A percentile compares a stretch with the other conserved stretches of the same genome.
Conservation (phyloP, 2,329 filamentous ascomycete genomes). For the Monosporascus ibericus region DNA sequence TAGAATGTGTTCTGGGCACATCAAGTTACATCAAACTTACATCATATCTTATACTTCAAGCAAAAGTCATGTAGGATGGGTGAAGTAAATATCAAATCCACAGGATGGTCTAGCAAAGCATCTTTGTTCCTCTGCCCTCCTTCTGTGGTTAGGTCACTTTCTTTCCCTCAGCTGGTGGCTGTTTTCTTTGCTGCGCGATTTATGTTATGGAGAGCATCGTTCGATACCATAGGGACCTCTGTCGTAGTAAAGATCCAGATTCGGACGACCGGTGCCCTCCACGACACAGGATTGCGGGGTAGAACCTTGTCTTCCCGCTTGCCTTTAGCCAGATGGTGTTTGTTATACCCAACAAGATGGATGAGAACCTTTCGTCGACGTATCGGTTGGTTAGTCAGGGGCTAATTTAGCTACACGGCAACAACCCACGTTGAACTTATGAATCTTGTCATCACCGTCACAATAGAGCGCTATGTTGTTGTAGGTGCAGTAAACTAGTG, state of each 20-base stretch:
- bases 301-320: conserved; percentile 29
- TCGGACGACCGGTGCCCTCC: background rate
- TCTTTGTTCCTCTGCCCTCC: background rate
- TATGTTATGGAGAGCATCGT: no score
- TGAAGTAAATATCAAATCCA: background rate
- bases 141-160: background rate
- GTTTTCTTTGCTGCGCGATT: background rate
- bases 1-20: background rate
- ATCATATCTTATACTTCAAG: background rate
- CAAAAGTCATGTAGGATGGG: no score
- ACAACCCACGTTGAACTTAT: no score
- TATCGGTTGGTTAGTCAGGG: no score
- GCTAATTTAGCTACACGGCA: no score
- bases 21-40: background rate
- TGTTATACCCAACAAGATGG: conserved; percentile 28
- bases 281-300: conserved; percentile 8
- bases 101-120: background rate
- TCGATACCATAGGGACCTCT: no score
- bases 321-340: conserved; percentile 30
- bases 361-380: no score
- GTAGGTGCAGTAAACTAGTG: no score
- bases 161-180: background rate
- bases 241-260: background rate
- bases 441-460: no score
- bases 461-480: no score